phyloP scores from a whole-genome alignment of 1,284 basidiomycete species.

The Taiwanofungus camphoratus region DNA sequence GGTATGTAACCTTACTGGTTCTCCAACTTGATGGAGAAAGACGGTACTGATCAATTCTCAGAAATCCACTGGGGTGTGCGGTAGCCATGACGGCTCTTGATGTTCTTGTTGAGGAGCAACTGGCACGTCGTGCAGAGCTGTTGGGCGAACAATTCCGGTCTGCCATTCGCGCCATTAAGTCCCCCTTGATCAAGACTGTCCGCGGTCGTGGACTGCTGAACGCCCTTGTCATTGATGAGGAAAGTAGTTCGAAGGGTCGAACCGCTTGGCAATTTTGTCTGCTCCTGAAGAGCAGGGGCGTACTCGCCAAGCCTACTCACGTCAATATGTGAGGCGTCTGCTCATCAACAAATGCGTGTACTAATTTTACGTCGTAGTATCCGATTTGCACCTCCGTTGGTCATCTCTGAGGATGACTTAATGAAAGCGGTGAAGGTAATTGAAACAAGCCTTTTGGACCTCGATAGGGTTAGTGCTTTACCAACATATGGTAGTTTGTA shows the following conservation, averaged over 20 bases:
- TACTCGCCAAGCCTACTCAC: slow-evolving; percentile 95
- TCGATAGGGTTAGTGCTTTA: slow-evolving; percentile 65
- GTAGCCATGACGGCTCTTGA: slow-evolving; percentile 89
- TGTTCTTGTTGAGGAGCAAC: slow-evolving; percentile 83
- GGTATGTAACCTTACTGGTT: slow-evolving; percentile 41
- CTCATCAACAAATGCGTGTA: not conserved
- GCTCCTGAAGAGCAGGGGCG: slow-evolving; percentile 84
- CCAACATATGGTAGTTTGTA: not conserved
- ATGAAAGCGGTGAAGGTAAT: slow-evolving; percentile 75
- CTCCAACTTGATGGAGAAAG: no score
- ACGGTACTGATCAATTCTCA: no score
- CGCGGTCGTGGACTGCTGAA: slow-evolving; percentile 89
- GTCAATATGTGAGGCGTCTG: slow-evolving; percentile 71
- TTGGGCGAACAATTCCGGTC: slow-evolving; percentile 83
- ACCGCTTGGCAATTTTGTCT: slow-evolving; percentile 96
- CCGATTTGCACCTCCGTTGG: slow-evolving; percentile 92
- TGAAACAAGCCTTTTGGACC: slow-evolving; percentile 69
- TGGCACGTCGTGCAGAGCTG: slow-evolving; percentile 71
- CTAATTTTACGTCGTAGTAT: slow-evolving; percentile 47
- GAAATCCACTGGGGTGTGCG: slow-evolving; percentile 94
- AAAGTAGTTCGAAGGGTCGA: slow-evolving; percentile 66
- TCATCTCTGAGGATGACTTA: slow-evolving; percentile 85
- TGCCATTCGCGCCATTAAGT: slow-evolving; percentile 58
- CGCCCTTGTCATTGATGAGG: slow-evolving; percentile 91
- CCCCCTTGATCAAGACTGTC: slow-evolving; percentile 68